Base-by-base conservation (phyloP, 139 green algal genomes). In the Closterium sp. region DNA sequence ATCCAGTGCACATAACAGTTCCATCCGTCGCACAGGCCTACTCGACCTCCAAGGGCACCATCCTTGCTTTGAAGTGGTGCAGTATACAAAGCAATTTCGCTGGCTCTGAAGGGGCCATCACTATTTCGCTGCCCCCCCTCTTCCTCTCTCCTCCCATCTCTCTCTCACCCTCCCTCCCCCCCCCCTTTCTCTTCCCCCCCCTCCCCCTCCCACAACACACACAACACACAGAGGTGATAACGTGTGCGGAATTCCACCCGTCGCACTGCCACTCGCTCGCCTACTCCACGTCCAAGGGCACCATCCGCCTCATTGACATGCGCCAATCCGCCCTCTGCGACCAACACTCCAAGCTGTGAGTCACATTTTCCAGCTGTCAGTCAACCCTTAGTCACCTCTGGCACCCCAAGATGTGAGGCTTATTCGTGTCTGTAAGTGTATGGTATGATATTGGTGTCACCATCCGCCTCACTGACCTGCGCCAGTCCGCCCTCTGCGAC, bases 401-500 rank as follows among this genome's bases (percentile, higher is more conserved):
- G n/a, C n/a, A n/a, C n/a, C n/a, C n/a, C n/a, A 84, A n/a, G 66
- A 84, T 84, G 66, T n/a, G 23, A 84, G 19, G 66, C 66, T n/a
- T 23, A 84, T 84, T n/a, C 21, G 66, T 84, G 23, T 84, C 66
- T 84, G 19, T 23, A 84, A 23, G 19, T n/a, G 66, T 84, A 84
- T 23, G 21, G 23, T 19, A n/a, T 23, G 66, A n/a, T 84, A 23
- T 84, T 23, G 21, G 21, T n/a, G 66, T 86, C n/a, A 96, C 95
- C 90, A 98, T 99, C 91, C 95, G 98, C 3, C 94, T 99, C 64
- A 96, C 96, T n/a, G 98, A 99, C 96, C 97, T 99, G 96, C 97
- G 98, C 3, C 90, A 90, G 23, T 92, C 95, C 5, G 97, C 98
- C 28, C 94, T 99, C 33, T 99, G 97, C 86, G 97, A 99, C 94